Conservation (phyloP, 169 alveolate species). For the Toxoplasma gondii region DNA sequence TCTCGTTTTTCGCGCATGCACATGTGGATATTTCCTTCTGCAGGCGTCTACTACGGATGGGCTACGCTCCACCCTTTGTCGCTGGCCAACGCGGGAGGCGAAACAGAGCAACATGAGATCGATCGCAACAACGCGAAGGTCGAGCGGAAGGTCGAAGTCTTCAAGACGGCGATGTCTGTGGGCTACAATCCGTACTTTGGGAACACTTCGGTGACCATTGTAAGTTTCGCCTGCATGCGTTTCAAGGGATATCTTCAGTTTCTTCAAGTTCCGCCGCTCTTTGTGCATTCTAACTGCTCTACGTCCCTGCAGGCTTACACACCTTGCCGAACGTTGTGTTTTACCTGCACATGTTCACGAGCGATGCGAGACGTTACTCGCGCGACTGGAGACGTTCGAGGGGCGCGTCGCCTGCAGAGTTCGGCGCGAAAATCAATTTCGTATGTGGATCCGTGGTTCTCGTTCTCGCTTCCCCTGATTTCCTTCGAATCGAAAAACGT, state of each 20-base stretch:
- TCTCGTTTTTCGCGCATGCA: too few relatives aligned
- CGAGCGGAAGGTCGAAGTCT: conserved; percentile 1
- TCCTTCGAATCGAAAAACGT: too few relatives aligned
- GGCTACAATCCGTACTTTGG: conserved; percentile 69
- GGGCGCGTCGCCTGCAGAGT: too few relatives aligned
- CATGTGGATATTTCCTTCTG: too few relatives aligned
- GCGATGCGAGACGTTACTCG: too few relatives aligned
- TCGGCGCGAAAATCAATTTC: too few relatives aligned
- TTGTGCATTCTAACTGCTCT: neutral
- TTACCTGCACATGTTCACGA: neutral
- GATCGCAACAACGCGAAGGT: too few relatives aligned
- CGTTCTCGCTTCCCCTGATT: too few relatives aligned
- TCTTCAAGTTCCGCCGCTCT: neutral
- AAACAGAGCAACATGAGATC: too few relatives aligned
- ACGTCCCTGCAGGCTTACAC: neutral
- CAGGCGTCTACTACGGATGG: conserved; percentile 64
- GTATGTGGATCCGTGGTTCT: too few relatives aligned
- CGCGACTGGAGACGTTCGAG: too few relatives aligned
- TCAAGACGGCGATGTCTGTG: conserved; percentile 56
- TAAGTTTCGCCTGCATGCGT: neutral
- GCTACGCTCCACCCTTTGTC: conserved; percentile 23
- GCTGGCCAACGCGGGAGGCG: too few relatives aligned
- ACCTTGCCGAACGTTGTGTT: neutral
- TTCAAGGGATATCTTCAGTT: neutral
- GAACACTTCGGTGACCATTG: conserved; percentile 47